Conservation (phyloP, 257 asterid genomes). For the Solanum dulcamara region DNA sequence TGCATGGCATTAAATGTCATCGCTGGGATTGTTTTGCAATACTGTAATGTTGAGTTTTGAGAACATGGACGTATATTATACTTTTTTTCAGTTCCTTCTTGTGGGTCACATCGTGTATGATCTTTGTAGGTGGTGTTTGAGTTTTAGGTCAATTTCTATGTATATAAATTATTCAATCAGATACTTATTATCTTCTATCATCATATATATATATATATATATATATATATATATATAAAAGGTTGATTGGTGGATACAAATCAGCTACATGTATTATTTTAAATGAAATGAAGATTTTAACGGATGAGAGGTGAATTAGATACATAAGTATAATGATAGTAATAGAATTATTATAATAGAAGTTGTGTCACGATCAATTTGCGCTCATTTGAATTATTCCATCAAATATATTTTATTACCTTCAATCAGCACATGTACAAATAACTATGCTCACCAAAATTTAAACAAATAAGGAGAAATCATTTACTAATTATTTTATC, state of each 20-base stretch:
- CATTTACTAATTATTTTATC: neutral
- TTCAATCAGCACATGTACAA: neutral
- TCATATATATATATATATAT: neutral
- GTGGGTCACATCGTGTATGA: neutral
- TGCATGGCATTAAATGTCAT: neutral
- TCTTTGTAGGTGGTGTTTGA: neutral
- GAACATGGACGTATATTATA: neutral
- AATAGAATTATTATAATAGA: neutral
- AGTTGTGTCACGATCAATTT: neutral
- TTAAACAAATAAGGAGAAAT: neutral
- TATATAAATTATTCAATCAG: neutral
- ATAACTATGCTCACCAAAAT: neutral
- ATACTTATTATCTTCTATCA: neutral
- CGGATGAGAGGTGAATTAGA: neutral
- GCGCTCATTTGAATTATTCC: neutral
- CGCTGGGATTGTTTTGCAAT: neutral
- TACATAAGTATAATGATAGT: neutral
- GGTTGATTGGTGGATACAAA: neutral
- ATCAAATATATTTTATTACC: neutral
- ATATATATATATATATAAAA: too few species aligned
- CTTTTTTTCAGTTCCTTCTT: neutral
- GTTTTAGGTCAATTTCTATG: neutral
- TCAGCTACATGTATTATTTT: neutral
- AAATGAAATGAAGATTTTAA: neutral
- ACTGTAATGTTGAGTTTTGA: neutral